These are phyloP conservation scores for Blastosporella zonata DNA, from an alignment of 1,284 basidiomycete species.

Conservation along the genomic window DNA sequence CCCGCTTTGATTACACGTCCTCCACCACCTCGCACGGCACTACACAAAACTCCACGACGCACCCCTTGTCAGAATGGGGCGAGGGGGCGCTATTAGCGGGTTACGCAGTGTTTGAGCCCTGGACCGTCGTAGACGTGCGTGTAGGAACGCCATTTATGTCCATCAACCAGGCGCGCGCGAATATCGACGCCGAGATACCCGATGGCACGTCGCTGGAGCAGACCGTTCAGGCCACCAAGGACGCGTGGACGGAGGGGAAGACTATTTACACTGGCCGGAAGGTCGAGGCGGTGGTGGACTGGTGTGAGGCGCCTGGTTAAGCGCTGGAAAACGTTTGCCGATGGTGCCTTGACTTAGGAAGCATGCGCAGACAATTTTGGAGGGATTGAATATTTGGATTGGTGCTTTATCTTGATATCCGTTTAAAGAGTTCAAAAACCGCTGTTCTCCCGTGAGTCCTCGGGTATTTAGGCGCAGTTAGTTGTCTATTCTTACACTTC, in stretches of 20 bases:
- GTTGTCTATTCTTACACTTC: no score
- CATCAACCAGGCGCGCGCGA: conserved; percentile 66
- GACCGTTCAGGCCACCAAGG: conserved; percentile 57
- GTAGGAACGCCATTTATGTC: conserved; percentile 81
- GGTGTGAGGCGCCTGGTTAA: neutral
- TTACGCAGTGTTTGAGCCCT: conserved; percentile 50
- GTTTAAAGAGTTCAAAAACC: no score
- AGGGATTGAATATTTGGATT: no score
- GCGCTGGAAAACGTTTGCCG: no score
- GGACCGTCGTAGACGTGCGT: conserved; percentile 37
- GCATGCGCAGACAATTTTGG: no score
- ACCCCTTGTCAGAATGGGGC: conserved; percentile 28
- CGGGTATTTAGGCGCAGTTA: no score
- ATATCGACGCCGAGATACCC: conserved; percentile 61
- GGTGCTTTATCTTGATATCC: no score
- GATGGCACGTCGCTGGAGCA: conserved; percentile 56
- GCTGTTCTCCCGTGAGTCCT: no score
- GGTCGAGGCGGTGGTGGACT: no score
- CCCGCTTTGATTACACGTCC: conserved; percentile 52
- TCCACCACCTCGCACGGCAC: conserved; percentile 43
- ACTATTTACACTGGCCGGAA: no score
- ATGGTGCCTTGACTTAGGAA: no score
- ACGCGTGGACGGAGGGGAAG: conserved; percentile 52
- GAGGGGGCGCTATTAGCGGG: conserved; percentile 53
- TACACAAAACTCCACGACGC: conserved; percentile 36